Evolutionary conservation across 116 monocot genomes (phyloP), one percentile per base, ranked within the genome.

Genomic region (Iris pallida): DNA sequence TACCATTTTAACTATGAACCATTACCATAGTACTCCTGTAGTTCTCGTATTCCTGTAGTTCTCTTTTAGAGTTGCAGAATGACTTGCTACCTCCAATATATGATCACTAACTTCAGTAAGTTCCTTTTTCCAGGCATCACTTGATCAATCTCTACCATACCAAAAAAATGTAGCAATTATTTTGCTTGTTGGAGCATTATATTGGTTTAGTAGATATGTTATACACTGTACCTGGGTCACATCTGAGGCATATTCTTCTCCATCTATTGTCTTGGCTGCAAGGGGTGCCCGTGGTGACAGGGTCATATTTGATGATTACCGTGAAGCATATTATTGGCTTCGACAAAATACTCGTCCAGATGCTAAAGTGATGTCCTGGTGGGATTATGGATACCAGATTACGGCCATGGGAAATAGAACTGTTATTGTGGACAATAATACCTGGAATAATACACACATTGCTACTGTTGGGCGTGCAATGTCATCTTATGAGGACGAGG

Each of bases 381-480:
- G 97, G 97, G 97, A 97, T 64, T 97, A 97, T 73, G 97, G 97
- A 16, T 97, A 92, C 78, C 97, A 97, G 68, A 97, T 97, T 5
- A 97, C 92, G 68, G 92, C 92, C 62, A 97, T 97, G 97, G 97
- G 92, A 70, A 97, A 97, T 65, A 89, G 97, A 74, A 97, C 97
- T 65, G 97, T 97, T 10, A 97, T 97, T 69, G 97, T 97, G 9
- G 97, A 97, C 65, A 97, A 97, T 68, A 97, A 97, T 75, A 97
- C 97, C 40, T 97, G 97, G 97, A 92, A 97, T 73, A 97, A 92
- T 69, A 97, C 97, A 42, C 97, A 97, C 61, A 97, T 97, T 75
- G 97, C 97, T 61, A 90, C 92, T 61, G 97, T 97, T 71, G 97
- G 97, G 11, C 79, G 97, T 71, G 97, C 97, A 45, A 97, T 97